Evolutionary conservation across 164 flowering plant species (phyloP), one percentile per base, ranked within the genome.

Genomic region (Nelumbo lutea): DNA sequence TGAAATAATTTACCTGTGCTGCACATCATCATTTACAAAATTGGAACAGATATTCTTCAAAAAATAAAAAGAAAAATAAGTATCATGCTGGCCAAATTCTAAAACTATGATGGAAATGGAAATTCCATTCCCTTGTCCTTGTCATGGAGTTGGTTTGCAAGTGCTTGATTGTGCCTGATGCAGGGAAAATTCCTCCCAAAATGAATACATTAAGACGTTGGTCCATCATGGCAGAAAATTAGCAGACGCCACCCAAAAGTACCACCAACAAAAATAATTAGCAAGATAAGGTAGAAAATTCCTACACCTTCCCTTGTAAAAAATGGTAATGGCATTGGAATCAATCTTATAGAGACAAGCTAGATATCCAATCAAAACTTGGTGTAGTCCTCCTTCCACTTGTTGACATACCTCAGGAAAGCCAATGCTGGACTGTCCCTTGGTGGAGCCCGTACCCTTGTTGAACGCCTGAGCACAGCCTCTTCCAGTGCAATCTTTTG

Each of bases 381-480:
- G 67, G 61, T 39, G 57, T 73, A 82, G 61, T 78, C 80, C 67
- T 84, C 93, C 79, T 89, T 95, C 97, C 90, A 92, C 78, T 86
- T 88, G 84, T 95, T 95, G 38, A 76, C 87, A 72, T 95, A 95
- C 59, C 76, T 82, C 10, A 89, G 85, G 80, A 90, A 92, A 14
- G 91, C 83, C 68, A 67, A 59, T 5, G 93, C 84, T 65, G 90
- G 90, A 72, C 78, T 88, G 52, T 86, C 85, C 79, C 81, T 79
- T 0, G 86, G 90, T 47, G 89, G 88, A 41, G 97, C 91, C 41
- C 91, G 86, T 10, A 95, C 92, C 11, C 99, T 86, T 9, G 87
- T 85, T 61, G 99, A 95, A 64, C 98, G 79, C 64, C 99, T 83
- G 9, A 89, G 75, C 50, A 76, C 83, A 43, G 88, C 89, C 72